Evolutionary conservation across 371 early-diverging fungal genomes (phyloP).

Genomic region (Rhizopus arrhizus): DNA sequence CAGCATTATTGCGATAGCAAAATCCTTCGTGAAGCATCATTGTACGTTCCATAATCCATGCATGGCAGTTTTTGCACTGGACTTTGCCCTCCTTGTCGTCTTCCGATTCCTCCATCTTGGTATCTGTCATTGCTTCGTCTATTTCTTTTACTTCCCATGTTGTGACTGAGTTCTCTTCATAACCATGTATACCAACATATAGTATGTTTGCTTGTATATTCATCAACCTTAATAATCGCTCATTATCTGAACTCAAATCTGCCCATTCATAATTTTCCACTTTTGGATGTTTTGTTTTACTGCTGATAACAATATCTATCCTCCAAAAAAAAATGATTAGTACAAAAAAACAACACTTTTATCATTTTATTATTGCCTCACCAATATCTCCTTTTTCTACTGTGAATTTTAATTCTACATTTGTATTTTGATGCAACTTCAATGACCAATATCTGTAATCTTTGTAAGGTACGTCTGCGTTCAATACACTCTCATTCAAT

Average conservation of each 20-base stretch:
- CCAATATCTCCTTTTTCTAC: conserved; percentile 45
- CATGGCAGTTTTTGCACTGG: conserved; percentile 73
- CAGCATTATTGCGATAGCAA: conserved; percentile 77
- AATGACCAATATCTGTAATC: conserved; percentile 44
- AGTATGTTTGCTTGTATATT: conserved; percentile 15
- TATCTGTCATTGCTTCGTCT: background rate
- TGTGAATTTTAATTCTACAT: conserved; percentile 13
- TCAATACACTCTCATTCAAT: conserved; percentile 1
- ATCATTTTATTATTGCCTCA: conserved; percentile 11
- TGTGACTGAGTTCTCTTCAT: conserved; percentile 17
- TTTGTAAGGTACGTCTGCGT: conserved; percentile 9
- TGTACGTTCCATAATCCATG: conserved; percentile 64
- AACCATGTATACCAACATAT: conserved; percentile 53
- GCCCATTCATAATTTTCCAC: conserved; percentile 44
- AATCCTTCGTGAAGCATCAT: conserved; percentile 72
- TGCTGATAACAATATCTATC: conserved; percentile 41
- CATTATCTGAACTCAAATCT: conserved; percentile 32
- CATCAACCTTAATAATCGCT: conserved; percentile 20
- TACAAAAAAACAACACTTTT: background rate
- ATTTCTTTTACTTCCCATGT: conserved; percentile 32
- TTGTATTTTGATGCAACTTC: conserved; percentile 5
- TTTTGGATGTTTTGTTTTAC: conserved; percentile 29
- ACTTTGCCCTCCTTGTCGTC: conserved; percentile 44
- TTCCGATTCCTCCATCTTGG: conserved; percentile 3
- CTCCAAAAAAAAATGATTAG: background rate